Percentiles rank a stretch among this genome's conserved stretches.
Evolutionary conservation across 2,329 filamentous ascomycete species (phyloP).

Genomic region (Calonectria montana): DNA sequence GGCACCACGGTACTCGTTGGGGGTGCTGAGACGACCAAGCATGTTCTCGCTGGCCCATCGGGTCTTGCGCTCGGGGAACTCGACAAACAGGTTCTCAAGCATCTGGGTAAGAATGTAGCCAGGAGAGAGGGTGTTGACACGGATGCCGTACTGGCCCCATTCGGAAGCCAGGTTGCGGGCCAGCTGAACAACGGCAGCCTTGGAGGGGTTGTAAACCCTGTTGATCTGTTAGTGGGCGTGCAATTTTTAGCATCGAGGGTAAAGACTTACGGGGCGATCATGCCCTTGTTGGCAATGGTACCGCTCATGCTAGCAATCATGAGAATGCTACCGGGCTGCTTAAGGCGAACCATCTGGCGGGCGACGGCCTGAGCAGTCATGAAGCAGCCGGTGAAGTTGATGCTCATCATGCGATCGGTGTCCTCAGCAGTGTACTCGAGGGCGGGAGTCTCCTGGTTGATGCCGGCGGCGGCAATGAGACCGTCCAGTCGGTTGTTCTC

Average conservation of each 20-base stretch:
- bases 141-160: conserved; percentile 79
- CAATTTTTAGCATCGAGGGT: not conserved
- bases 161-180: conserved; percentile 77
- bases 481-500: conserved; percentile 81
- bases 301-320: conserved; percentile 79
- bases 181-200: conserved; percentile 79
- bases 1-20: conserved; percentile 77
- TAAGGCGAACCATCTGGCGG: conserved; percentile 74
- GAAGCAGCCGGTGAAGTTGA: conserved; percentile 88
- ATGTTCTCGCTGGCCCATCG: conserved; percentile 89
- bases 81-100: conserved; percentile 82
- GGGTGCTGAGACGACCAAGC: conserved; percentile 75
- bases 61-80: conserved; percentile 74
- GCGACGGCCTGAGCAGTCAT: conserved; percentile 92
- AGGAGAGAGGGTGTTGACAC: conserved; percentile 84
- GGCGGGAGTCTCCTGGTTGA: conserved; percentile 86
- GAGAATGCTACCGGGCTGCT: conserved; percentile 70
- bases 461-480: conserved; percentile 75
- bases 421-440: conserved; percentile 83
- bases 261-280: conserved; percentile 67
- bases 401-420: conserved; percentile 81
- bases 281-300: conserved; percentile 71
- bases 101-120: conserved; percentile 87
- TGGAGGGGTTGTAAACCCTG: conserved; percentile 80
- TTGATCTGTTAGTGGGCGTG: not conserved